Conservation (phyloP, 2,329 filamentous ascomycete genomes). For the Cladosporium sp. region DNA sequence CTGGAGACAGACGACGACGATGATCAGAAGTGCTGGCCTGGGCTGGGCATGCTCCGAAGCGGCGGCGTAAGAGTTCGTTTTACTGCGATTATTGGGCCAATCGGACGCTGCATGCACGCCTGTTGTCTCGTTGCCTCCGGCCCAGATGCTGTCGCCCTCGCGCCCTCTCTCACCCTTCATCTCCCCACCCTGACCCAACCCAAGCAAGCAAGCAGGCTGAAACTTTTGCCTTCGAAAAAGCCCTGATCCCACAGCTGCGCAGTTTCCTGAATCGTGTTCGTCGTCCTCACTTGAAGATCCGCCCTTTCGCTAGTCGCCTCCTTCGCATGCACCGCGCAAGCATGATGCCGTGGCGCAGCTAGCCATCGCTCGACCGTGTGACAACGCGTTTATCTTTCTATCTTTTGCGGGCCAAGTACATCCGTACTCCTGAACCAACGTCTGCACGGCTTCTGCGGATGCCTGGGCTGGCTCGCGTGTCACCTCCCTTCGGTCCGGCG, state of each 20-base stretch:
- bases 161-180: conserved; percentile 12
- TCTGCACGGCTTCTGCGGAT: conserved; percentile 19
- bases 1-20: neutral
- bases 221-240: neutral
- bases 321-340: conserved; percentile 21
- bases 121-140: neutral
- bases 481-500: conserved; percentile 18
- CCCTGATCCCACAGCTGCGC: conserved; percentile 19
- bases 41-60: neutral
- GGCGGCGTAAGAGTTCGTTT: conserved; percentile 5
- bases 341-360: conserved; percentile 20
- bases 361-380: conserved; percentile 10
- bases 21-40: neutral
- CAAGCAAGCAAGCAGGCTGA: conserved; percentile 4
- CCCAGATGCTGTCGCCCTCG: conserved; percentile 4
- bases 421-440: conserved; percentile 19
- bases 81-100: neutral
- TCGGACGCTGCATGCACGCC: conserved; percentile 5
- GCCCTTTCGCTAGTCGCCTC: conserved; percentile 14
- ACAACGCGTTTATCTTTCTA: conserved; percentile 7
- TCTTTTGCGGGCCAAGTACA: conserved; percentile 19
- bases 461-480: conserved; percentile 19
- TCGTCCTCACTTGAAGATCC: conserved; percentile 18
- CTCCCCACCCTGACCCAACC: conserved; percentile 5
- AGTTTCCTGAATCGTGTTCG: conserved; percentile 20